Base-by-base conservation (phyloP, 768 basidiomycete species). In the Crassisporium funariophilum region DNA sequence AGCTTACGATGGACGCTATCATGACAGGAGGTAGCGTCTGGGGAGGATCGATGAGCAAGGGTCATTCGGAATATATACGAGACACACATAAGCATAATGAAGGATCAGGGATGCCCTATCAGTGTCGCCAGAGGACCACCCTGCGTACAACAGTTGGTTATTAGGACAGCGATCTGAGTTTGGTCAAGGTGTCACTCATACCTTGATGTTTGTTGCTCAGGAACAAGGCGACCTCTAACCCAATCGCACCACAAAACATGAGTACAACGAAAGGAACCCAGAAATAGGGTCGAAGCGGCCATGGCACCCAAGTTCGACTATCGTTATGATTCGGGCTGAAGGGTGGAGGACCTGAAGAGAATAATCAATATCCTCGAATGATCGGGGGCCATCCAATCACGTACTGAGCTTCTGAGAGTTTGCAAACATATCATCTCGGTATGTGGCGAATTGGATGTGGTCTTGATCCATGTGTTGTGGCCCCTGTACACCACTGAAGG, bases 21-120 rank as follows among this genome's bases (percentile, higher is more conserved):
- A 69, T 65, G 13, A 79, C 78, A 1, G 81, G 77, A 11, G 79
- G 79, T 16, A 79, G 55, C 1, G 77, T 81, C 80, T 81, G 39
- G 19, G 31, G 19, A 3, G 41, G 24, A 25, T 10, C 7, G 9
- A 15, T 27, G 15, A 29, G 35, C 10, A 11, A 1, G 1, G 31
- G 25, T 15, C 24, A 25, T 4, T 6, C 33, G 38, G 41, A 7
- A 10, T n/a, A 17, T 39, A 11, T 9, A 39, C 21, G 15, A 8
- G 6, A 65, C 77, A 15, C 54, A 80, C 79, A 55, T 79, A 81
- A 40, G 75, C 75, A 54, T 79, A 82, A 57, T 82, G 79, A 60
- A 78, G 54, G 16, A 75, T 60, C 13, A 66, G 66, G 13, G 62
- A 56, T 19, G 67, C 58, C 22, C 64, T 59, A 2, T 62, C 64